Base-by-base conservation (phyloP, 495 filamentous ascomycete genomes). In the Lichina pygmaea region DNA sequence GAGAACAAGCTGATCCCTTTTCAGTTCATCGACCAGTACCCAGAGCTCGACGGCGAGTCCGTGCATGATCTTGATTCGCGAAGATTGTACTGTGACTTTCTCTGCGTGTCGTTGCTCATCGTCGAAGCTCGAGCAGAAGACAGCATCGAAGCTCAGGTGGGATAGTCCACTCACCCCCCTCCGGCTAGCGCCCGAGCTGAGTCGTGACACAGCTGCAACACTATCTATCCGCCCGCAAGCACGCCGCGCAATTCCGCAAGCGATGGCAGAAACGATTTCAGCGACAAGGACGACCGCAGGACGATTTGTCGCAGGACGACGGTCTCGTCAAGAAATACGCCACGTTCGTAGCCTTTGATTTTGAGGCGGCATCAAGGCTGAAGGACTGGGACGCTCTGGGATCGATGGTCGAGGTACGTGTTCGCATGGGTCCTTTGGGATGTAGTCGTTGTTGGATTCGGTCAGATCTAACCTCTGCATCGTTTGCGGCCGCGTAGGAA, bases 291-390 rank as follows among this genome's bases (percentile, higher is more conserved):
- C 24, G 24, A 24, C 24, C 24, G 4, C 24, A 24, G 24, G 24
- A 24, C 24, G 24, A 4, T 24, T 24, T 4, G 2, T 24, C 24
- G 24, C 24, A 24, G 24, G 24, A 24, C 24, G 24, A 24, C 9
- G 75, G 80, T 52, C 63, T 81, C 46, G 53, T 63, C 16, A 55
- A 61, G 8, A 83, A 78, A 51, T 65, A 81, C 45, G 63, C 68
- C 34, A 65, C 66, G 16, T 59, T 86, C 9, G 56, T 83, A 6
- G 67, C 72, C 1, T 78, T 81, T 52, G 75, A 84, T 49, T 77
- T 89, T 50, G 83, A 89, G 60, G 77, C 72, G n/a, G 68, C 73
- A 9, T 60, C 73, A 17, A 61, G 63, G 13, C 60, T 93, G 6
- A 68, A 73, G 49, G 59, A 68, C 13, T 86, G 78, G 79, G 69